Evolutionary conservation across 2,329 filamentous ascomycete species (phyloP).

Genomic region (Colletotrichum cuscutae): DNA sequence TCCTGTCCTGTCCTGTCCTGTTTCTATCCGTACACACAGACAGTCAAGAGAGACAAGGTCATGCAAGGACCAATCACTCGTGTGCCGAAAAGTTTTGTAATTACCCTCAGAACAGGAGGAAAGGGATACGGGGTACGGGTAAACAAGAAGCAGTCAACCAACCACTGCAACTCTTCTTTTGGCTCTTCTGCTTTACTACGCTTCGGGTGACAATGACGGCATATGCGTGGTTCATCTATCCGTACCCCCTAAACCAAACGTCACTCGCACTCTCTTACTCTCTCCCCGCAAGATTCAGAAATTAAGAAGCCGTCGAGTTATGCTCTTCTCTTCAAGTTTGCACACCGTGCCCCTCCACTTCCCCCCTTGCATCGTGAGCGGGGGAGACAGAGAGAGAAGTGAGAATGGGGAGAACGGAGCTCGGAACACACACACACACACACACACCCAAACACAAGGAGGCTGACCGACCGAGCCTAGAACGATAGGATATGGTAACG

Average conservation of each 20-base stretch:
- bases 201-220: not conserved
- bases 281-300: not conserved
- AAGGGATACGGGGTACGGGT: not conserved
- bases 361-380: not conserved
- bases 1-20: too few relatives aligned
- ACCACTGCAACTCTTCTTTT: not conserved
- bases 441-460: slow-evolving; percentile 4
- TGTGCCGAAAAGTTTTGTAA: not conserved
- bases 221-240: not conserved
- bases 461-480: slow-evolving; percentile 26
- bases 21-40: too few relatives aligned
- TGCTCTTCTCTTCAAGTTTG: not conserved
- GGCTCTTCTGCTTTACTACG: not conserved
- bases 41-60: not conserved
- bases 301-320: not conserved
- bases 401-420: not conserved
- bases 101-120: not conserved
- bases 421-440: slow-evolving; percentile 8
- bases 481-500: slow-evolving; percentile 14
- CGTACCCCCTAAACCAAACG: not conserved
- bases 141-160: not conserved
- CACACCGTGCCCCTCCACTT: not conserved
- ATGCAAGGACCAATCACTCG: not conserved
- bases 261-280: not conserved
- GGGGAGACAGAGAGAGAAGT: not conserved